Conservation (phyloP, 2,329 filamentous ascomycete genomes). For the Botrytis byssoidea region DNA sequence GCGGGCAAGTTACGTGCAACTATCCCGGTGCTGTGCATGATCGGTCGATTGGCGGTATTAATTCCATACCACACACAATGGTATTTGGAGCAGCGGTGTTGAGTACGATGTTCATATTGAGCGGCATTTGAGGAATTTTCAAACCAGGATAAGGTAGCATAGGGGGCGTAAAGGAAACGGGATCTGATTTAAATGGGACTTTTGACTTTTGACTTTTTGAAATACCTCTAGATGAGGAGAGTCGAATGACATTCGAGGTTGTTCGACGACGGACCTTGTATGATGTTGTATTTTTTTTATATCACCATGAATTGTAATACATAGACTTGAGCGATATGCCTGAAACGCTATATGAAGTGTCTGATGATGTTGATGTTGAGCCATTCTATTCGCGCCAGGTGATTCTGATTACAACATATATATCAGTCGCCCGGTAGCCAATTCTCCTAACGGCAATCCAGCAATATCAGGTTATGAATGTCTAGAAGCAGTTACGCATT, state of each 20-base stretch:
- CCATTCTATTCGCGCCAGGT: neutral
- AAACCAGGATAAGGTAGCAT: conserved; percentile 26
- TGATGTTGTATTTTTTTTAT: conserved; percentile 20
- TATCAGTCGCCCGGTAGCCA: no score
- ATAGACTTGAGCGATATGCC: conserved; percentile 10
- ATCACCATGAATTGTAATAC: conserved; percentile 18
- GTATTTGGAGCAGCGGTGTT: conserved; percentile 23
- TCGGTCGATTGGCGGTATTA: conserved; percentile 53
- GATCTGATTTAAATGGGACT: conserved; percentile 21
- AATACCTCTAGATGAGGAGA: conserved; percentile 14
- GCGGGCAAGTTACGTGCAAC: conserved; percentile 52
- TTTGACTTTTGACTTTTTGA: conserved; percentile 3
- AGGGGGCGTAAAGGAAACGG: conserved; percentile 28
- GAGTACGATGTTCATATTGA: conserved; percentile 30
- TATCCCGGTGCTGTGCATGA: conserved; percentile 60
- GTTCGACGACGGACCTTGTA: neutral
- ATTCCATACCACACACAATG: conserved; percentile 42
- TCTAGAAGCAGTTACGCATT: no score
- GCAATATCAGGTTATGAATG: no score
- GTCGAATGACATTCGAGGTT: conserved; percentile 15
- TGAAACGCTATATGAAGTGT: conserved; percentile 10
- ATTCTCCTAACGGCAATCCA: no score
- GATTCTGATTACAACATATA: neutral
- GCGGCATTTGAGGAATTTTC: conserved; percentile 17
- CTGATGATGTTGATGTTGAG: conserved; percentile 6